A percentile compares a stretch with the other conserved stretches of the same genome.
phyloP scores from a whole-genome alignment of 2,329 filamentous ascomycete species.

The Aspergillus luchuensis region DNA sequence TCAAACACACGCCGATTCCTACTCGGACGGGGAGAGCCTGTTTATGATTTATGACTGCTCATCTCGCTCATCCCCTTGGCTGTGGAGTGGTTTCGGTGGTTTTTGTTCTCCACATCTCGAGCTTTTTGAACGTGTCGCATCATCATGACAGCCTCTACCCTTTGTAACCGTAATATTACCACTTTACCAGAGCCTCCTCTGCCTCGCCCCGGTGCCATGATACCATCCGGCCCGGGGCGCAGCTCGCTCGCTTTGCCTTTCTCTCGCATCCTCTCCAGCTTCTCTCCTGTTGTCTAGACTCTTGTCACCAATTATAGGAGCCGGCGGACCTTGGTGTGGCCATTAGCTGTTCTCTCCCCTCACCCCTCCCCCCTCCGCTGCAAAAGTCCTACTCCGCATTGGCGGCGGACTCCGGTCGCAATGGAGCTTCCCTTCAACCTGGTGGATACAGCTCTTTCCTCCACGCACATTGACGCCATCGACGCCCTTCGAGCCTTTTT shows the following conservation, averaged over 20 bases:
- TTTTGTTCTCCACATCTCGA: constrained; percentile 15
- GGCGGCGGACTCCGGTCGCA: constrained; percentile 4
- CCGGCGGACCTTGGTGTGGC: background rate
- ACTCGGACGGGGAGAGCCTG: constrained; percentile 14
- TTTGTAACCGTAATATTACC: constrained; percentile 4
- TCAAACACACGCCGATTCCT: constrained; percentile 17
- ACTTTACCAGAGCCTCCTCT: constrained; percentile 7
- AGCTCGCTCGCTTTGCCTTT: too few species aligned
- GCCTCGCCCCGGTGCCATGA: background rate
- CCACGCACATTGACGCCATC: constrained; percentile 34
- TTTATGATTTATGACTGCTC: constrained; percentile 21
- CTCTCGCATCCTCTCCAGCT: background rate
- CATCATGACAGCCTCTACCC: constrained; percentile 12
- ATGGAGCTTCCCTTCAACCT: constrained; percentile 18
- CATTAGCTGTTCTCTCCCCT: background rate
- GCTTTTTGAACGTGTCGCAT: constrained; percentile 18
- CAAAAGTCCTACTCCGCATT: background rate
- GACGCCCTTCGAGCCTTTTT: constrained; percentile 42
- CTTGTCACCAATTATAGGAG: background rate
- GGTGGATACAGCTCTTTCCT: constrained; percentile 19
- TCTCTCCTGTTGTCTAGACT: background rate
- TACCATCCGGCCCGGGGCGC: background rate
- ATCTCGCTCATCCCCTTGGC: constrained; percentile 13
- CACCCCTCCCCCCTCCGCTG: background rate
- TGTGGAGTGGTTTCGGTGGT: constrained; percentile 15